Evolutionary conservation across 345 rosid genomes (phyloP).

Genomic region (thale cress (Arabidopsis thaliana)): DNA sequence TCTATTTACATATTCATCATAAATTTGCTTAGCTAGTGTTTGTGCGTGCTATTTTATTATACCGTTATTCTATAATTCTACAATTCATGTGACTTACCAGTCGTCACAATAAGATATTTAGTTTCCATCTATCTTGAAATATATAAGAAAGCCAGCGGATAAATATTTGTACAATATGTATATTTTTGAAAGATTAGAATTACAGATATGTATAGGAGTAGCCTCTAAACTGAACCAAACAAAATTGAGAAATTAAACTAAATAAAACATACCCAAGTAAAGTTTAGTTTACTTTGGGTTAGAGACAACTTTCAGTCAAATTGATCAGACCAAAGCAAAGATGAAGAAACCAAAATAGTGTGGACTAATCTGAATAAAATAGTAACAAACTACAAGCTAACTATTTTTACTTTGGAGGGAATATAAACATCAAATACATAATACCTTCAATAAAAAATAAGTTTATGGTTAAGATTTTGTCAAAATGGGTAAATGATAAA

Average conservation of each 20-base stretch:
- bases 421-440: neutral
- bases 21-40: too few relatives aligned
- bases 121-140: too few relatives aligned
- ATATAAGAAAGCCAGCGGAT: too few relatives aligned
- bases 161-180: too few relatives aligned
- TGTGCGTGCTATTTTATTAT: too few relatives aligned
- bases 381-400: neutral
- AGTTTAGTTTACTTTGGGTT: neutral
- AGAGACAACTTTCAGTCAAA: neutral
- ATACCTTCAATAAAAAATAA: neutral
- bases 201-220: neutral
- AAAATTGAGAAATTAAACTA: neutral
- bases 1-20: too few relatives aligned
- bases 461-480: conserved; percentile 6
- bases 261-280: neutral
- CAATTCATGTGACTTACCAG: too few relatives aligned
- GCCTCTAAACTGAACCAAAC: neutral
- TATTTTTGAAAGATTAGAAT: neutral
- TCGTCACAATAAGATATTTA: too few relatives aligned
- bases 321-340: conserved; percentile 15
- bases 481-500: conserved; percentile 19
- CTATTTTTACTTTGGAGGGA: neutral
- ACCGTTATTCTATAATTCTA: too few relatives aligned
- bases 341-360: conserved; percentile 11
- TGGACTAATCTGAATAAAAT: neutral